Percentiles rank a stretch among this genome's conserved stretches.
Evolutionary conservation across 2,329 filamentous ascomycete genomes (phyloP).

Genomic region (Endocalyx cinctus): DNA sequence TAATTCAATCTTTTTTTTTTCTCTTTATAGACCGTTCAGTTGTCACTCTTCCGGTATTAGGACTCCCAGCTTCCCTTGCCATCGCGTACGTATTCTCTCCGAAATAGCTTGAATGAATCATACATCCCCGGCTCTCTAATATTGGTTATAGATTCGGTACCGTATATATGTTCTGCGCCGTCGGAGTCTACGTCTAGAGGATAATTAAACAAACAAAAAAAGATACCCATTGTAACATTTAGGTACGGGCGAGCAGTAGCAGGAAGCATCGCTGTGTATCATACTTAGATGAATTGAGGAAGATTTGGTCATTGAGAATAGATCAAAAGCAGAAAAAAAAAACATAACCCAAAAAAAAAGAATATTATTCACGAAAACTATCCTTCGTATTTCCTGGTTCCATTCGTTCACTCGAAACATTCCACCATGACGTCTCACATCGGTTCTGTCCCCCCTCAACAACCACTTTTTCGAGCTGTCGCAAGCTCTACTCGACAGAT

Average conservation of each 20-base stretch:
- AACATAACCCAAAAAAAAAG: too few relatives aligned
- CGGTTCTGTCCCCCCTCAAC: conserved; percentile 21
- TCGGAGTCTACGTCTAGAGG: conserved; percentile 89
- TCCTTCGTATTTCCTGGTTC: too few relatives aligned
- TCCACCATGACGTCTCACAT: conserved; percentile 17
- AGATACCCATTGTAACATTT: conserved; percentile 41
- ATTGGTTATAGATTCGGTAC: conserved; percentile 69
- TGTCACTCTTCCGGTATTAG: conserved; percentile 70
- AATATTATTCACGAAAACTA: conserved; percentile 8
- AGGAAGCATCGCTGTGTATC: conserved; percentile 30
- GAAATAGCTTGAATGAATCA: background rate
- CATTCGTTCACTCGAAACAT: too few relatives aligned
- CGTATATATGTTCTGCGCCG: conserved; percentile 98
- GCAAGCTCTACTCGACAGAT: conserved; percentile 74
- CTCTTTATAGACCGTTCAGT: conserved; percentile 69
- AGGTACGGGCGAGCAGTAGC: conserved; percentile 14
- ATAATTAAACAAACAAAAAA: conserved; percentile 9
- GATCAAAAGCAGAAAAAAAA: too few relatives aligned
- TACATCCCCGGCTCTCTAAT: conserved; percentile 11
- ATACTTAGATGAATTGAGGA: conserved; percentile 36
- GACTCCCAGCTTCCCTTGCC: conserved; percentile 80
- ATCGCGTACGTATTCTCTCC: conserved; percentile 76
- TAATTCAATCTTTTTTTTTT: too few relatives aligned
- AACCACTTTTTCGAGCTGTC: conserved; percentile 66
- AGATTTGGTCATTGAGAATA: too few relatives aligned